phyloP scores from a whole-genome alignment of 1,139 yeast species.

The Magnusiomyces fungicola region DNA sequence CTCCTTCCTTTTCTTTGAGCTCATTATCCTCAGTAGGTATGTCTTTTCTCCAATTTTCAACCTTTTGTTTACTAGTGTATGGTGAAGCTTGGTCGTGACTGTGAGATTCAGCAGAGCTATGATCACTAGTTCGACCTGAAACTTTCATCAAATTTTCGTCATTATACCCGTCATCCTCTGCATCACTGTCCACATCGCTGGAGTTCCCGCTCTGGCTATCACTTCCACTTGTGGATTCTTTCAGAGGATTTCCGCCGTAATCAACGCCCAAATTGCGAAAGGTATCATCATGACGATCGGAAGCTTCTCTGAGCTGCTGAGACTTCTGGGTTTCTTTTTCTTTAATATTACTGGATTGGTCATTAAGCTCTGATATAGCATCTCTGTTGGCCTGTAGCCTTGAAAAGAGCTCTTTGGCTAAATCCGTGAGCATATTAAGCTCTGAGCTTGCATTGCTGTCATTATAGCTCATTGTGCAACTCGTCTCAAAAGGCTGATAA shows the following conservation, averaged over 20 bases:
- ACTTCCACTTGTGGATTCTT: background rate
- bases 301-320: background rate
- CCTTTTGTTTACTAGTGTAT: background rate
- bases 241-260: background rate
- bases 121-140: background rate
- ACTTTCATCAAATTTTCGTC: background rate
- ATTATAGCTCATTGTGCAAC: background rate
- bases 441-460: background rate
- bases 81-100: no score
- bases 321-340: background rate
- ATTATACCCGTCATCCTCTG: background rate
- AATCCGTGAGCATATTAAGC: background rate
- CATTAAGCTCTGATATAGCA: background rate
- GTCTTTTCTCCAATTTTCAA: background rate
- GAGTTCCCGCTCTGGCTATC: background rate
- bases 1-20: background rate
- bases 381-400: slow-evolving; percentile 1
- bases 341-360: background rate
- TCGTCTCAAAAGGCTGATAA: no score
- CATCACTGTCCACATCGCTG: background rate
- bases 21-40: background rate
- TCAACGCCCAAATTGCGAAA: background rate
- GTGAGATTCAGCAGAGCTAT: background rate
- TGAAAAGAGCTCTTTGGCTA: background rate
- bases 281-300: slow-evolving; percentile 1